Evolutionary conservation across 257 asterid genomes (phyloP), one percentile per base, ranked within the genome.

Genomic region (Nicotiana tabacum): DNA sequence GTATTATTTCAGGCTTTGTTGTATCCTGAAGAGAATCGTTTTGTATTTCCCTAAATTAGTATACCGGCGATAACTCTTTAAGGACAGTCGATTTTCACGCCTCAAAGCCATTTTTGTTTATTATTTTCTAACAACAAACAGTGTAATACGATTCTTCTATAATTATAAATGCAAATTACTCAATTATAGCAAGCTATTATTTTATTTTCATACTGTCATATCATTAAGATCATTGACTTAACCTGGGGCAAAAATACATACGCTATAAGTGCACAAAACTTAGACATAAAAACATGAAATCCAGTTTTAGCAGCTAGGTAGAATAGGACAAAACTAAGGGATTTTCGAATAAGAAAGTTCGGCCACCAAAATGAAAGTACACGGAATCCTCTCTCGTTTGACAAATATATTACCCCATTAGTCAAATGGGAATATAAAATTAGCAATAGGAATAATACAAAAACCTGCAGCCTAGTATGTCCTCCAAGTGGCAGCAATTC

Each of bases 401-500:
- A 15, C 24, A 74, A 21, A 11, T 13, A 13, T 30, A 77, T 66
- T 43, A 43, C 10, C 48, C 48, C 10, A 66, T 13, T 74, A 58
- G 60, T 79, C 77, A 83, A 82, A 84, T 57, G 48, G 48, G 46
- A 39, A 58, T 32, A 58, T 2, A 74, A 51, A 32, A 62, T 80
- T 21, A 78, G 55, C 60, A 56, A 77, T 5, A 62, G 72, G 81
- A 60, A n/a, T 78, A 51, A 77, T 81, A 80, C 82, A 82, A 57
- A 77, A 48, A 62, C 65, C 80, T 80, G 93, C 93, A 89, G 90
- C 89, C 92, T 86, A 72, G 83, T 83, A 77, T 78, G 87, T 82
- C 89, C 89, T 89, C 98, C 97, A 93, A 88, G 77, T 94, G 98
- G 97, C 96, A 92, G 90, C 89, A 83, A 32, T 70, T 60, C 83